Conservation (phyloP, 768 basidiomycete genomes). For the Russula earlei region DNA sequence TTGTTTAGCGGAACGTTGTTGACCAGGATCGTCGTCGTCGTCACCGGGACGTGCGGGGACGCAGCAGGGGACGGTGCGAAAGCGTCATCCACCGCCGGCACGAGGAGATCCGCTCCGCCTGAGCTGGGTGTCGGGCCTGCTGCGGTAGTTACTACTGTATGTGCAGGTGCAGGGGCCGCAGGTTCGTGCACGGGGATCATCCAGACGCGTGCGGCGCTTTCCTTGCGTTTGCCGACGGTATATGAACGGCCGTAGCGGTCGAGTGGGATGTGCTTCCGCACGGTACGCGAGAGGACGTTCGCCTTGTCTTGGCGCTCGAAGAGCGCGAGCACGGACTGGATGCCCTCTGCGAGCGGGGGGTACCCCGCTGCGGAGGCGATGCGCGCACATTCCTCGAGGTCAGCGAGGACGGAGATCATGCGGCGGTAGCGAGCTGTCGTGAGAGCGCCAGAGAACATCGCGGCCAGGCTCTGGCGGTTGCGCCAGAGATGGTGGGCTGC, state of each 20-base stretch:
- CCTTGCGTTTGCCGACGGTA: constrained; percentile 80
- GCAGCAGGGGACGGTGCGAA: constrained; percentile 8
- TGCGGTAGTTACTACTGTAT: not conserved
- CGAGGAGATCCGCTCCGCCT: not conserved
- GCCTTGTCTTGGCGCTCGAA: constrained; percentile 58
- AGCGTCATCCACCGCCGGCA: constrained; percentile 3
- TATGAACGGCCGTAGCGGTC: constrained; percentile 82
- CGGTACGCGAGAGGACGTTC: constrained; percentile 36
- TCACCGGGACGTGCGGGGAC: constrained; percentile 28
- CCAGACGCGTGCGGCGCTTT: constrained; percentile 87
- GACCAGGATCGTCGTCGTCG: constrained; percentile 63
- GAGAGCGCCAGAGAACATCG: constrained; percentile 49
- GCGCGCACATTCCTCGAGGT: constrained; percentile 53
- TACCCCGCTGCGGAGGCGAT: constrained; percentile 53
- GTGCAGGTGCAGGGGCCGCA: not conserved
- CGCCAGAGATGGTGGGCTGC: constrained; percentile 62
- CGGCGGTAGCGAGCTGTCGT: constrained; percentile 63
- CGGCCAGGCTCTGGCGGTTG: constrained; percentile 46
- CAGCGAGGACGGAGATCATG: constrained; percentile 49
- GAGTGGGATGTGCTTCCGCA: constrained; percentile 48
- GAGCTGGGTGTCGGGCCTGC: not conserved
- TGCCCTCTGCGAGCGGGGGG: constrained; percentile 41
- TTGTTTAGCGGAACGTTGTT: constrained; percentile 73
- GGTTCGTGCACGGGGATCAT: constrained; percentile 55
- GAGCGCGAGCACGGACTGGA: constrained; percentile 43